Conservation (phyloP, 1,284 basidiomycete genomes). For the Apiotrichum veenhuisii region DNA sequence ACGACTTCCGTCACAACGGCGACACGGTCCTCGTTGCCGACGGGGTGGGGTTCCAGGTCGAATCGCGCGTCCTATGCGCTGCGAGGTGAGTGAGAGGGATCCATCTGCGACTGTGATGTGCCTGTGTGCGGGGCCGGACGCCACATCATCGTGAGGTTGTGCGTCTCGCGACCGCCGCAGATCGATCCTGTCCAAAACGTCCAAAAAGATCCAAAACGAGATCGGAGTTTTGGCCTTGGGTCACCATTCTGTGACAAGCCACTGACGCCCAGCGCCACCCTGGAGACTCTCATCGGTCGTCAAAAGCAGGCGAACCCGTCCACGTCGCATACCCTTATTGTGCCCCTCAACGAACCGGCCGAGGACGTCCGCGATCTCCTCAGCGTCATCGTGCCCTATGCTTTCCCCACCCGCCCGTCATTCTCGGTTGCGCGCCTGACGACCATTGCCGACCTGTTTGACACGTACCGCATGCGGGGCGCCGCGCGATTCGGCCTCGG, state of each 20-base stretch:
- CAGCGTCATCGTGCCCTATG: neutral
- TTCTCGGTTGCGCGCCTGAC: neutral
- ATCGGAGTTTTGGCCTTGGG: too few species aligned
- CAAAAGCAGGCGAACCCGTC: neutral
- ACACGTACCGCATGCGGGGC: neutral
- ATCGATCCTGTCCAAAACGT: too few species aligned
- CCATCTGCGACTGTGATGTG: too few species aligned
- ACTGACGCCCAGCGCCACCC: neutral
- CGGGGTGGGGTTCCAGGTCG: neutral
- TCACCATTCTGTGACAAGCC: neutral
- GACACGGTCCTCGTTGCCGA: neutral
- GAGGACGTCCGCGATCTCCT: neutral
- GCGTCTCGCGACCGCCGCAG: too few species aligned
- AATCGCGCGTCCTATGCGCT: neutral
- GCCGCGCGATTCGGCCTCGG: conserved; percentile 1
- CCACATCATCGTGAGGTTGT: too few species aligned
- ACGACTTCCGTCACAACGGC: neutral
- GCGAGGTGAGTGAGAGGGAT: conserved; percentile 1
- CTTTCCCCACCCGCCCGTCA: neutral
- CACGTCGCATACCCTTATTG: neutral
- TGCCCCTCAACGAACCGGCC: neutral
- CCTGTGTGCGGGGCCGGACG: too few species aligned
- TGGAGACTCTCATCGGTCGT: neutral
- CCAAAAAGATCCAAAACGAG: too few species aligned
- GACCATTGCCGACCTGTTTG: neutral